Base-by-base conservation (phyloP, 2,329 filamentous ascomycete species). In the Nemania sp. region DNA sequence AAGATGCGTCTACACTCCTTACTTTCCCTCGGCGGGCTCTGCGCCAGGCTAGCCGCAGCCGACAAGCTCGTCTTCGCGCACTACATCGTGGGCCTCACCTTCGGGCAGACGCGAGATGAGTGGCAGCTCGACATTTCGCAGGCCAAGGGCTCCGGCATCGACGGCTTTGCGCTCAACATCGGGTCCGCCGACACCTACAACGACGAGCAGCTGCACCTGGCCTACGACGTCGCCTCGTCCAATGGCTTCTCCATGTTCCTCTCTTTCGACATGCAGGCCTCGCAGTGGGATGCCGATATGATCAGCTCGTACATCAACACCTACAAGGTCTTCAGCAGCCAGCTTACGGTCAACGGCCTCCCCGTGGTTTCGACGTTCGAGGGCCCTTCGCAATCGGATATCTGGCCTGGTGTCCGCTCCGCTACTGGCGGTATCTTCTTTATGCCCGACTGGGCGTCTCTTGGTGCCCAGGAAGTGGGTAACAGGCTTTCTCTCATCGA, bases 331-430 rank as follows among this genome's bases (percentile, higher is more conserved):
- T 79, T 77, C 8, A 60, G 73, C 13, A 81, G 81, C 13, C 81
- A 86, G 69, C 76, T 81, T 68, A 79, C 77, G 58, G 78, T 83
- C 61, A 77, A 83, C 38, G 76, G 75, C 22, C 78, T 78, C 41
- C 79, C 84, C 0, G 77, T 86, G 10, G 84, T 86, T n/a, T 85
- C 83, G 4, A 87, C 85, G 0, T 87, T 87, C 62, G 84, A 86
- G 73, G 85, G 85, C 1, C 76, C 81, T 5, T 73, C 70, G 26
- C 82, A 81, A 73, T 78, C 80, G 4, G 76, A 77, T 26, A 81
- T 84, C 73, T 85, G 83, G 83, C 64, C 72, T 1, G 68, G 72
- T 0, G 82, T 86, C 59, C 80, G 81, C 51, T 65, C 72, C 20
- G 69, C 74, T 26, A 79, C 78, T 0, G 79, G 78, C 0, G 80